These are phyloP conservation scores for Exophiala mesophila DNA, from an alignment of 2,329 filamentous ascomycete species.

Conservation along the genomic window DNA sequence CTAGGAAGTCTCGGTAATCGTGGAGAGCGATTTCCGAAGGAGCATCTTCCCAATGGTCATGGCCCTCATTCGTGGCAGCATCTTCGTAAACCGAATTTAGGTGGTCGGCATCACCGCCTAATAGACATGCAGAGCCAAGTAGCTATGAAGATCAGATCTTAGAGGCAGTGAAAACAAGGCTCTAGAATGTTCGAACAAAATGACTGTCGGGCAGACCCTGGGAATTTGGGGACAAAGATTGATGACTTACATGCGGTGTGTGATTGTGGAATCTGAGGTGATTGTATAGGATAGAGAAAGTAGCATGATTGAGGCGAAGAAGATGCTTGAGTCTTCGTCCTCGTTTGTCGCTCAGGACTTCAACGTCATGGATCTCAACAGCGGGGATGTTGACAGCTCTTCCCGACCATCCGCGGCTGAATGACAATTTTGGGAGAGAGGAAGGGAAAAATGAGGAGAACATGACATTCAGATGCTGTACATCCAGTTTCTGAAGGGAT, in stretches of 20 bases:
- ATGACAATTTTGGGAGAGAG: conserved; percentile 17
- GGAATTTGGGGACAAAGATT: conserved; percentile 15
- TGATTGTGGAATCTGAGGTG: conserved; percentile 75
- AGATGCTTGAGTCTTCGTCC: conserved; percentile 84
- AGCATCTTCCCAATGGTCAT: conserved; percentile 78
- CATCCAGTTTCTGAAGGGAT: no score
- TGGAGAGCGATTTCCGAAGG: conserved; percentile 75
- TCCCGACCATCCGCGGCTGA: conserved; percentile 10
- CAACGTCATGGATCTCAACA: conserved; percentile 71
- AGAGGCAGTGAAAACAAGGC: conserved; percentile 13
- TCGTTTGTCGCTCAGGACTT: conserved; percentile 72
- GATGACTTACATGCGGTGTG: conserved; percentile 59
- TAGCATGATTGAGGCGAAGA: conserved; percentile 84
- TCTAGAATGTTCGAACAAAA: no score
- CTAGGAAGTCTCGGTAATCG: conserved; percentile 84
- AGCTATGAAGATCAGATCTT: conserved; percentile 42
- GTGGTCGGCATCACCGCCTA: conserved; percentile 69
- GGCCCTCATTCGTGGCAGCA: conserved; percentile 53
- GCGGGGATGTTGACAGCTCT: conserved; percentile 51
- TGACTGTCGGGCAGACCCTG: conserved; percentile 18
- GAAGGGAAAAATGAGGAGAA: conserved; percentile 19
- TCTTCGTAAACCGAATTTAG: conserved; percentile 76
- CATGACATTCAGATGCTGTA: no score
- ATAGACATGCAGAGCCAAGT: conserved; percentile 76
- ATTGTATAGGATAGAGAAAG: conserved; percentile 78